Conservation (phyloP, 2,329 filamentous ascomycete genomes). For the Aspergillus pseudoterreus region DNA sequence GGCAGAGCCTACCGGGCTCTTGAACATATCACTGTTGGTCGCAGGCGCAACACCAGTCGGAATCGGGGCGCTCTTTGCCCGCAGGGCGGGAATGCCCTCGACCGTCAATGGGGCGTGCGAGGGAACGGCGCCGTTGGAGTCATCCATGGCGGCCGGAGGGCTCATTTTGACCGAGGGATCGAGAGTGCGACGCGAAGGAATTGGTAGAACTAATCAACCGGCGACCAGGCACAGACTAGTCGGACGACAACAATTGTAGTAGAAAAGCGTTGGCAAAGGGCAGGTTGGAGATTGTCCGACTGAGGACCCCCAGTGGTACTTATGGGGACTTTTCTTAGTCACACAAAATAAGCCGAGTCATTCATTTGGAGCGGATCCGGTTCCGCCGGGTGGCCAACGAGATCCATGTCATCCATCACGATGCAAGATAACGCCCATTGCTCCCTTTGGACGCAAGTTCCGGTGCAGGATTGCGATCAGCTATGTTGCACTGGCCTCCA, state of each 20-base stretch:
- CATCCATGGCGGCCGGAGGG: conserved; percentile 21
- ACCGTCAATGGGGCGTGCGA: conserved; percentile 52
- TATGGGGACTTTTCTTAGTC: conserved; percentile 2
- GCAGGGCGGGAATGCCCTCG: conserved; percentile 63
- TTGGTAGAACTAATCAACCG: not conserved
- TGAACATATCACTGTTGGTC: conserved; percentile 79
- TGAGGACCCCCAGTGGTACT: not conserved
- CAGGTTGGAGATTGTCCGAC: no score
- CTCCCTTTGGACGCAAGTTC: not conserved
- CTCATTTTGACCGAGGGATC: conserved; percentile 21
- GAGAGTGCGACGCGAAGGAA: not conserved
- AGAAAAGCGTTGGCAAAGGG: not conserved
- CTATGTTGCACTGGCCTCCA: conserved; percentile 1
- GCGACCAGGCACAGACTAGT: not conserved
- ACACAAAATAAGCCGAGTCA: conserved; percentile 9
- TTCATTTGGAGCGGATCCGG: conserved; percentile 13
- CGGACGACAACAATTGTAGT: not conserved
- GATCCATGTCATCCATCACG: not conserved
- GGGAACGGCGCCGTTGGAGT: conserved; percentile 10
- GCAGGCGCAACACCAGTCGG: conserved; percentile 72
- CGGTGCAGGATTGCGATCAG: not conserved
- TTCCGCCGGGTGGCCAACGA: conserved; percentile 11
- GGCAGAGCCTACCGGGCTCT: conserved; percentile 57
- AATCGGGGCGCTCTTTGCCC: conserved; percentile 65
- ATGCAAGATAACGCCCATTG: not conserved